Percentiles rank a stretch among this genome's conserved stretches.
These are phyloP conservation scores for Lecanoromycetidae sp. DNA, from an alignment of 2,329 filamentous ascomycete genomes.

Conservation along the genomic window DNA sequence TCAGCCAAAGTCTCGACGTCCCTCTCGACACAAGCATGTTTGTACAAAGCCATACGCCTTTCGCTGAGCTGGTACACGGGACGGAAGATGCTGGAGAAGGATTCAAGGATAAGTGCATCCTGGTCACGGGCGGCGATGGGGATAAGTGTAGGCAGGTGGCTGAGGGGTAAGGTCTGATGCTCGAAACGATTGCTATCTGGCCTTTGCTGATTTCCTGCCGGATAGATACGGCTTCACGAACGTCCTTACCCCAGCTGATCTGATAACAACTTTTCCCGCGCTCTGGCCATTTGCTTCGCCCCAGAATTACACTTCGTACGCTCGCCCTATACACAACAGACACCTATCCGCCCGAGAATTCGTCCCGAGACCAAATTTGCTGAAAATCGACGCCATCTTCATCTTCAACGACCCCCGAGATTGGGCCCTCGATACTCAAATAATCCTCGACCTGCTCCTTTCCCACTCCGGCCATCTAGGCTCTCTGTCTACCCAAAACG, in stretches of 20 bases:
- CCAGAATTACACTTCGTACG: slow-evolving; percentile 47
- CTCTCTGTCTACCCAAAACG: slow-evolving; percentile 64
- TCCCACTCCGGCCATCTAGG: slow-evolving; percentile 69
- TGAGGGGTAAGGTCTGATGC: slow-evolving; percentile 38
- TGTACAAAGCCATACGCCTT: slow-evolving; percentile 85
- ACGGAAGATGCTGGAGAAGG: slow-evolving; percentile 40
- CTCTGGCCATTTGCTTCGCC: slow-evolving; percentile 74
- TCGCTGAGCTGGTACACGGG: slow-evolving; percentile 57
- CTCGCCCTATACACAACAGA: slow-evolving; percentile 44
- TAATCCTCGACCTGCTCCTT: slow-evolving; percentile 72
- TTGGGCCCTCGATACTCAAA: slow-evolving; percentile 80
- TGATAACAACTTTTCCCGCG: slow-evolving; percentile 58
- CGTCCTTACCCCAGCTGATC: slow-evolving; percentile 76
- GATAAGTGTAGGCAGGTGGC: slow-evolving; percentile 61
- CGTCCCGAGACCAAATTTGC: slow-evolving; percentile 23
- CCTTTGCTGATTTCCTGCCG: slow-evolving; percentile 2
- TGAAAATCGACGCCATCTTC: slow-evolving; percentile 77
- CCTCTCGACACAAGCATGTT: slow-evolving; percentile 57
- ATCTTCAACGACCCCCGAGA: slow-evolving; percentile 94
- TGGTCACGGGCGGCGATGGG: slow-evolving; percentile 61
- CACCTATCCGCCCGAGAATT: slow-evolving; percentile 9
- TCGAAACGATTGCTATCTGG: background rate
- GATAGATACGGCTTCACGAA: slow-evolving; percentile 60
- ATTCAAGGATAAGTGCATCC: slow-evolving; percentile 52
- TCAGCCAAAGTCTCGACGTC: slow-evolving; percentile 54